Evolutionary conservation across 2,329 filamentous ascomycete genomes (phyloP).

Genomic region (Cyanodermella asteris): DNA sequence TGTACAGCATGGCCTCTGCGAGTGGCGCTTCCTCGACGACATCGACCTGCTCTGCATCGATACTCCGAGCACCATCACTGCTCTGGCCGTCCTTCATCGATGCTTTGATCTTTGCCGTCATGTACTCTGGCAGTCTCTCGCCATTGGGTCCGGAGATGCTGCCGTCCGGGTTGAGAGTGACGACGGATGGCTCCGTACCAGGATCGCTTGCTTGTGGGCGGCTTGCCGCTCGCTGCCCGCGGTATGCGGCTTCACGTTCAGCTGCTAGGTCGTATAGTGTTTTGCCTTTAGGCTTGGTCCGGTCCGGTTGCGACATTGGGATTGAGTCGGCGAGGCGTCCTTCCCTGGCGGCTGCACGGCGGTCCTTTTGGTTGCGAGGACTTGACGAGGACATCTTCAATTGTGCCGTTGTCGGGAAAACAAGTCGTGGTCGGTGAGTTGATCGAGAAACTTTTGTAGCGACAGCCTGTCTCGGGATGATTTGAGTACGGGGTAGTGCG

Average conservation of each 20-base stretch:
- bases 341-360: constrained; percentile 6
- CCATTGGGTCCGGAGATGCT: neutral
- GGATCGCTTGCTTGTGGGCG: neutral
- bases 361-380: constrained; percentile 7
- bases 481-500: too few species aligned
- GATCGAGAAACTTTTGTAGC: too few species aligned
- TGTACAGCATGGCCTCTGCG: constrained; percentile 6
- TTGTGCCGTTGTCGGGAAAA: too few species aligned
- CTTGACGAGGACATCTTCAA: neutral
- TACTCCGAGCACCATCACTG: neutral
- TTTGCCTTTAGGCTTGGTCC: constrained; percentile 2
- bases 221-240: neutral
- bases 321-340: neutral
- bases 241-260: constrained; percentile 6
- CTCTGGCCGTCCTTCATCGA: too few species aligned
- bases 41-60: constrained; percentile 1
- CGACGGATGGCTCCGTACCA: constrained; percentile 3
- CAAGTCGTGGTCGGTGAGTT: too few species aligned
- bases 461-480: too few species aligned
- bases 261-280: constrained; percentile 8
- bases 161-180: constrained; percentile 7
- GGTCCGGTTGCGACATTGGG: constrained; percentile 4
- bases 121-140: neutral
- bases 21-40: constrained; percentile 3
- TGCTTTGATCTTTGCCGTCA: constrained; percentile 1